Conservation (phyloP, 306 rosid species). For the Lithocarpus polystachyus region DNA sequence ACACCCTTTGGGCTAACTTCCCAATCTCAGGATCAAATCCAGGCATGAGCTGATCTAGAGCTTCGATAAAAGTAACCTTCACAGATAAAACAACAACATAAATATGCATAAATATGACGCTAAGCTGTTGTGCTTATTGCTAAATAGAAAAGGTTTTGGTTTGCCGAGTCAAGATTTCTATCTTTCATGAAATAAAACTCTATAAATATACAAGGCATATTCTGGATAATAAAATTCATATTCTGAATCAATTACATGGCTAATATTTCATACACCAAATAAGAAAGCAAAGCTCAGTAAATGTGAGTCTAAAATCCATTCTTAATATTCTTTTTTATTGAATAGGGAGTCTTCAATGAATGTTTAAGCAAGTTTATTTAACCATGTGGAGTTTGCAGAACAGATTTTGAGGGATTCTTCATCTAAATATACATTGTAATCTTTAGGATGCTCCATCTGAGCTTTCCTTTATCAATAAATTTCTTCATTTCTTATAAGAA, state of each 20-base stretch:
- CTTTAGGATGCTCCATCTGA: no score
- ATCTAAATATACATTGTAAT: no score
- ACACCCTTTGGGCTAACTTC: slow-evolving; percentile 95
- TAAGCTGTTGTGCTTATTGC: not conserved
- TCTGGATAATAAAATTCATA: not conserved
- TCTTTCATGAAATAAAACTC: not conserved
- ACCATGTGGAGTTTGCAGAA: not conserved
- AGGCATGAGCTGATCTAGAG: slow-evolving; percentile 99
- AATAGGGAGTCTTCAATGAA: not conserved
- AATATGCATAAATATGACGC: slow-evolving; percentile 1
- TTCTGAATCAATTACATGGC: not conserved
- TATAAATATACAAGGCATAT: not conserved
- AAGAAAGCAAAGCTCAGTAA: not conserved
- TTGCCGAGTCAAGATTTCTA: not conserved
- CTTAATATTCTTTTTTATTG: not conserved
- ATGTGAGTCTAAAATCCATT: not conserved
- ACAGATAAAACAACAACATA: slow-evolving; percentile 17
- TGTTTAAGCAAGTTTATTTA: not conserved
- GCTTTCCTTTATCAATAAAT: no score
- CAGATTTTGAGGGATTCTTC: not conserved
- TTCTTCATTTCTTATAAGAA: no score
- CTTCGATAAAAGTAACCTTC: slow-evolving; percentile 96
- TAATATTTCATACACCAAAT: not conserved
- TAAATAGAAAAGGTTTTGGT: not conserved
- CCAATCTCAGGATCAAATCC: slow-evolving; percentile 99